Base-by-base conservation (phyloP, 495 filamentous ascomycete species). In the Penicillium pulvis region DNA sequence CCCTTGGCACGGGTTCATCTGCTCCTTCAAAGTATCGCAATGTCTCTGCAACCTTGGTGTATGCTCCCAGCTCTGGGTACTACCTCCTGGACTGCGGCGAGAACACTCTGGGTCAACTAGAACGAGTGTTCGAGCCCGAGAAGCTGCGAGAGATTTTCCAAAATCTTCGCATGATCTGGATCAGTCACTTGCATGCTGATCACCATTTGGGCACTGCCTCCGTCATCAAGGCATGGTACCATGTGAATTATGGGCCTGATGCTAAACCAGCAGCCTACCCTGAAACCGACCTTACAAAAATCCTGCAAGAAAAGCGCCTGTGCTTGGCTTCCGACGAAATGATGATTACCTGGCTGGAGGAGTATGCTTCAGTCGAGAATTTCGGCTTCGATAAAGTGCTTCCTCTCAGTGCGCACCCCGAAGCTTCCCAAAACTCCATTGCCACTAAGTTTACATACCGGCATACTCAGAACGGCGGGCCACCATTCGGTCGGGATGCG, bases 101-200 rank as follows among this genome's bases (percentile, higher is more conserved):
- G 71, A 90, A 90, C 61, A 97, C 94, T 0, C 79, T 98, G 16
- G 94, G 94, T n/a, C 93, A 97, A 67, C 71, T 99, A 20, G 84
- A 84, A 53, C 89, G 94, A 43, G 73, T 89, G 4, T 95, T 87
- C 63, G 78, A 79, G 4, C 74, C 79, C 5, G 71, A 78, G 20
- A 79, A 91, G 61, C 71, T 93, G 6, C 75, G 78, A n/a, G 81
- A 86, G 35, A 76, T 97, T 11, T 75, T 98, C 12, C 76, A 77
- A 53, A 90, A 96, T 57, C 78, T 99, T 26, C 90, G 88, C 39
- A 81, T 85, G 61, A 89, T 99, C 53, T 97, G 90, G 88, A 93
- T 99, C 67, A 93, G 90, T 66, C 94, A 99, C 72, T 74, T 93
- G 51, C 94, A 99, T 67, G 94, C 94, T 28, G 94, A 99, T 75